Percentiles rank a stretch among this genome's conserved stretches.
Evolutionary conservation across 2,329 filamentous ascomycete species (phyloP).

Genomic region (Aspergillus oerlinghausenensis): DNA sequence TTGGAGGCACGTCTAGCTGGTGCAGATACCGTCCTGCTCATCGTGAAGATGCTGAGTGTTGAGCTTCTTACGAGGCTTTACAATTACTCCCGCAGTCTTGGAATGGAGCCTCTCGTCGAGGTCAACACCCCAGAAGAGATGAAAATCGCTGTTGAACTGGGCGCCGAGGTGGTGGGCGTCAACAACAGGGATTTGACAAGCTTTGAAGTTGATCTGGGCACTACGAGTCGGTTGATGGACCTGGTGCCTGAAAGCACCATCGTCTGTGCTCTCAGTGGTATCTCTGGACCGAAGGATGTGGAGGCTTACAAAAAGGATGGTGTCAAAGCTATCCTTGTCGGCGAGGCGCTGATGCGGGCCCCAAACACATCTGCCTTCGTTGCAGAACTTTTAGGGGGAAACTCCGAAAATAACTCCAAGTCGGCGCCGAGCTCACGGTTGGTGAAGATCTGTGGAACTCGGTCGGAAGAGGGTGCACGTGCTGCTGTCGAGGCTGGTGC

Average conservation of each 20-base stretch:
- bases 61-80: conserved; percentile 73
- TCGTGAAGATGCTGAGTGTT: conserved; percentile 93
- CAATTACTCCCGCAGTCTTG: conserved; percentile 79
- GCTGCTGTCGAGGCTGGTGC: conserved; percentile 81
- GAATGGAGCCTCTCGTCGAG: conserved; percentile 97
- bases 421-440: conserved; percentile 47
- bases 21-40: conserved; percentile 89
- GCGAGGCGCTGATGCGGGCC: conserved; percentile 92
- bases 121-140: conserved; percentile 95
- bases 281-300: conserved; percentile 83
- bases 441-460: conserved; percentile 94
- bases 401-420: conserved; percentile 19
- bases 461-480: conserved; percentile 72
- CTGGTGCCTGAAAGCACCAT: conserved; percentile 82
- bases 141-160: conserved; percentile 77
- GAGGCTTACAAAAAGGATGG: conserved; percentile 81
- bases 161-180: conserved; percentile 88
- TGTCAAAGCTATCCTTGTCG: conserved; percentile 88
- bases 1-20: conserved; percentile 88
- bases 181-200: conserved; percentile 96
- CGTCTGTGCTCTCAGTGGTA: conserved; percentile 90
- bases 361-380: conserved; percentile 80
- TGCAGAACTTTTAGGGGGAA: conserved; percentile 67
- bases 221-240: conserved; percentile 80
- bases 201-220: conserved; percentile 93